Evolutionary conservation across 352 stramenopile species (phyloP).

Genomic region (Globisporangium acanthophoron): DNA sequence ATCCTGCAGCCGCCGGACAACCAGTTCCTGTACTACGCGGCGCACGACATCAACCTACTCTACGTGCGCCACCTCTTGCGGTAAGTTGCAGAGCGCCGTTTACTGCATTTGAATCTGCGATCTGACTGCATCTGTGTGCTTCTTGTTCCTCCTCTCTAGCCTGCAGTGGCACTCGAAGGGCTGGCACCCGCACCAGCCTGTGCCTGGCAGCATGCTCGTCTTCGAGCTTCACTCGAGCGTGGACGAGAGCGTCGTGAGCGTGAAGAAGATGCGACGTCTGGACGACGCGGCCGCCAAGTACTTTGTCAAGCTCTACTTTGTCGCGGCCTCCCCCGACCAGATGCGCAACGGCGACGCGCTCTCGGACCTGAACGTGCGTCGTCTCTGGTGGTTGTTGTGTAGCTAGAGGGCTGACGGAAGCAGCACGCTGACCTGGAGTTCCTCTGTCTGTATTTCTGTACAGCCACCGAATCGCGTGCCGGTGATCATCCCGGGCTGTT

Average conservation of each 20-base stretch:
- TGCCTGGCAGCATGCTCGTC: slow-evolving; percentile 67
- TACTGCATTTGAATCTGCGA: neutral
- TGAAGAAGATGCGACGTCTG: slow-evolving; percentile 10
- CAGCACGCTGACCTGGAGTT: neutral
- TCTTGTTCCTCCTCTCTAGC: slow-evolving; percentile 26
- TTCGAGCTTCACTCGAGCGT: slow-evolving; percentile 62
- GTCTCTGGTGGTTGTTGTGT: neutral
- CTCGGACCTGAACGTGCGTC: slow-evolving; percentile 46
- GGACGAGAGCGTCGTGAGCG: slow-evolving; percentile 16
- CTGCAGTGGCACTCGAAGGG: slow-evolving; percentile 63
- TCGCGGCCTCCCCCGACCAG: slow-evolving; percentile 60
- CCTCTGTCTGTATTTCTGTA: neutral
- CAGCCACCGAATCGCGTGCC: slow-evolving; percentile 58
- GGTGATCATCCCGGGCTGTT: slow-evolving; percentile 67
- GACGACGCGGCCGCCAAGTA: slow-evolving; percentile 11
- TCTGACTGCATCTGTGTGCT: neutral
- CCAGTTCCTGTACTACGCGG: slow-evolving; percentile 64
- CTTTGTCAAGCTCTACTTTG: slow-evolving; percentile 70
- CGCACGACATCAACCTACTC: slow-evolving; percentile 77
- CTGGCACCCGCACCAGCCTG: slow-evolving; percentile 72
- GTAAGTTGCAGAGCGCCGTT: slow-evolving; percentile 16
- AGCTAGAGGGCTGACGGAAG: too few relatives aligned
- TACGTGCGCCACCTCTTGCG: slow-evolving; percentile 71
- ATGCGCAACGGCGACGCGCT: slow-evolving; percentile 62
- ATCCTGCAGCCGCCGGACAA: slow-evolving; percentile 48